These are phyloP conservation scores for Pseudopediastrum boryanum DNA, from an alignment of 139 green algal species.

Conservation along the genomic window DNA sequence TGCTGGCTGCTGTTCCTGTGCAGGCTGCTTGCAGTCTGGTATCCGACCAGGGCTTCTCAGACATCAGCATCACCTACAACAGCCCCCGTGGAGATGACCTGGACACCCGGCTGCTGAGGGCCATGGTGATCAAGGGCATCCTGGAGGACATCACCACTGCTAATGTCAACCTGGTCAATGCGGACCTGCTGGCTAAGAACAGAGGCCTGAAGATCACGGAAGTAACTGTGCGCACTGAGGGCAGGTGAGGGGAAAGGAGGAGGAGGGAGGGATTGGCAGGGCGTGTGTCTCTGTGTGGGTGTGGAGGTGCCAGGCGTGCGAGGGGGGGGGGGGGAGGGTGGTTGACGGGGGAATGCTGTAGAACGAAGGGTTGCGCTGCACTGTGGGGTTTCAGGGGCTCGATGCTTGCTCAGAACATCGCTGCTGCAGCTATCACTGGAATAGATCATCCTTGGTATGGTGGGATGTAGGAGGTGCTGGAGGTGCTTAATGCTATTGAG, in stretches of 20 bases:
- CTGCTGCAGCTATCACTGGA: too few species aligned
- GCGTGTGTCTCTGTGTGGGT: not conserved
- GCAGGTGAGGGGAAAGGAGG: constrained; percentile 8
- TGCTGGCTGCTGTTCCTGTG: too few species aligned
- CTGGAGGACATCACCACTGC: constrained; percentile 72
- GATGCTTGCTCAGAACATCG: too few species aligned
- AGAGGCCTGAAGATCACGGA: constrained; percentile 74
- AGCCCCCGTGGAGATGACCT: constrained; percentile 83
- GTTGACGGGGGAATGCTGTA: too few species aligned
- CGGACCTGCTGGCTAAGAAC: constrained; percentile 92
- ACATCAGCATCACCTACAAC: constrained; percentile 87
- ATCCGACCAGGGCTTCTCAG: constrained; percentile 68
- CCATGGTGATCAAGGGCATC: constrained; percentile 93
- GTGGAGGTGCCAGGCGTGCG: not conserved
- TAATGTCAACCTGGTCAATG: constrained; percentile 80
- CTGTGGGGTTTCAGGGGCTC: too few species aligned
- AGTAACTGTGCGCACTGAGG: constrained; percentile 46
- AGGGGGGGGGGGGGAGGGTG: too few species aligned
- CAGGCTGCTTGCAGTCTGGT: constrained; percentile 50
- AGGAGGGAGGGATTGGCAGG: not conserved
- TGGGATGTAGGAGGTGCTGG: too few species aligned
- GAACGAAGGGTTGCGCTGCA: too few species aligned
- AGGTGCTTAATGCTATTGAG: too few species aligned
- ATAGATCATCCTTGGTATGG: too few species aligned
- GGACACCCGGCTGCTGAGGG: constrained; percentile 93